Conservation (phyloP, 208 protist genomes). For the Leishmania tropica region DNA sequence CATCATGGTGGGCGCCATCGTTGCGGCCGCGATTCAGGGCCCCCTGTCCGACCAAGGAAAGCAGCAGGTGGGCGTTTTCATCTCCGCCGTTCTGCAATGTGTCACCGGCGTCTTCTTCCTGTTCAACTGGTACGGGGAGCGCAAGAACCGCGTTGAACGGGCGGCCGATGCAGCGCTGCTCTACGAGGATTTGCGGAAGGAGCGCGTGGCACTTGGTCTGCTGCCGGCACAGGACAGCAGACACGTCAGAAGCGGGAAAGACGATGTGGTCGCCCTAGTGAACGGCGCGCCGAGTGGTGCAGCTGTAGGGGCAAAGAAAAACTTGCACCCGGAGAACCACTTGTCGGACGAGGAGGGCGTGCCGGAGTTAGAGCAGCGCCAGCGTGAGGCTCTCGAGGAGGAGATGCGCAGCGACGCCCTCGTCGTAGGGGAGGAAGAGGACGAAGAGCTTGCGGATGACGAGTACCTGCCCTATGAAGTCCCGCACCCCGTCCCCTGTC, state of each 20-base stretch:
- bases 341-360: constrained; percentile 1
- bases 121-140: constrained; percentile 73
- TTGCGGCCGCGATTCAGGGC: constrained; percentile 44
- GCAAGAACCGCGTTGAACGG: constrained; percentile 54
- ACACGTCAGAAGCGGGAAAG: neutral
- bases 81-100: constrained; percentile 57
- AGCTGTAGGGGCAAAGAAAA: neutral
- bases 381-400: constrained; percentile 7
- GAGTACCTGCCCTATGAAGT: constrained; percentile 5
- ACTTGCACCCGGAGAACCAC: neutral
- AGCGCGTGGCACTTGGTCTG: constrained; percentile 29
- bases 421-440: neutral
- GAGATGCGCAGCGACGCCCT: constrained; percentile 3
- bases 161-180: constrained; percentile 37
- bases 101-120: constrained; percentile 50
- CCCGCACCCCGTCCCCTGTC: constrained; percentile 29
- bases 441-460: constrained; percentile 1
- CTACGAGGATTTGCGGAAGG: constrained; percentile 33
- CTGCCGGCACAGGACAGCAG: neutral
- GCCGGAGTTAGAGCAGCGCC: constrained; percentile 1
- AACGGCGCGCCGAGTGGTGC: neutral
- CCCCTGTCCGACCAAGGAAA: constrained; percentile 49
- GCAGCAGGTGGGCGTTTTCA: constrained; percentile 44
- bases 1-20: constrained; percentile 53
- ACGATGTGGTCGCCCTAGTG: neutral